Base-by-base conservation (phyloP, 441 rosid genomes). In the Flueggea neowawraea region DNA sequence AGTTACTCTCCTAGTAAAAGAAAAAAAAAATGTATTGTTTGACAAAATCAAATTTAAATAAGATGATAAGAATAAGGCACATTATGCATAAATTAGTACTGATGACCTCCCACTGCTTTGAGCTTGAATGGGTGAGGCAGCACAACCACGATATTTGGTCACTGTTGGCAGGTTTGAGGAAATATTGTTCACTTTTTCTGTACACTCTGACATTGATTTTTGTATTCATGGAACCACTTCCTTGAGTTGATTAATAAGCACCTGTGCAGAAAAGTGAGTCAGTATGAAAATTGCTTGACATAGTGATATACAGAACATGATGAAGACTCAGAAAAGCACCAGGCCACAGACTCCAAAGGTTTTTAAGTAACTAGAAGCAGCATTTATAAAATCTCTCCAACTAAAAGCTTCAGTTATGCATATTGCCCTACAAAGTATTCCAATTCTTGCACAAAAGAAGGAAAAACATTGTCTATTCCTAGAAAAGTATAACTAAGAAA, bases 201-300 rank as follows among this genome's bases (percentile, higher is more conserved):
- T 82, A 71, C 91, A 90, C 33, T 88, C 97, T 22, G 86, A 71
- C 78, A 95, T 92, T 52, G 99, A 95, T 54, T 81, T 80, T 70
- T 95, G 95, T 70, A 92, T 87, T 61, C 96, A 74, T 59, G 98
- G 99, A 74, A 90, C 84, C 71, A 88, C 98, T 64, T 95, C 97
- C 82, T 90, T 95, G 50, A 95, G 79, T 73, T 95, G 98, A 70
- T 95, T 88, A 69, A 90, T 86, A 61, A 92, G 97, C 80, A 92
- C 99, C 99, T 95, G 79, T 44, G 73, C 44, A 69, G 62, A 57
- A 67, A 67, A 36, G 41, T 36, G 14, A 47, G 50, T 47, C 50
- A 6, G 14, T 47, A 14, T 11, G 50, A 47, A 47, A 47, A 47
- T 10, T 47, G 50, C 14, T 14, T 3, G 14, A 14, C 50, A 47